Percentiles rank a stretch among this genome's conserved stretches.
Conservation (phyloP, 2,329 filamentous ascomycete species). For the Claviceps maximensis region DNA sequence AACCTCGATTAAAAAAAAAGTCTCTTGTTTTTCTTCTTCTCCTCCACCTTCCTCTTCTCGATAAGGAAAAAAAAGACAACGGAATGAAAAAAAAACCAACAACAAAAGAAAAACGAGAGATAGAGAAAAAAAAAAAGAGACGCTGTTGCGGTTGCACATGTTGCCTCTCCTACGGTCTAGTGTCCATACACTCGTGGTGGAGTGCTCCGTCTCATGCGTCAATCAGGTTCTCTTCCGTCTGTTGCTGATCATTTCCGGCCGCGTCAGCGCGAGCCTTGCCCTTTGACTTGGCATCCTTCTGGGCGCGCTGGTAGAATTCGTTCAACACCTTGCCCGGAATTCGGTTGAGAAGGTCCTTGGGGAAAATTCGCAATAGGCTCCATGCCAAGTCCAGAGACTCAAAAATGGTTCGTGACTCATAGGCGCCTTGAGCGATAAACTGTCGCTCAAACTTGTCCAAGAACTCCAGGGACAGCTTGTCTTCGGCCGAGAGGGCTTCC, state of each 20-base stretch:
- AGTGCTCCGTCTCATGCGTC: slow-evolving; percentile 31
- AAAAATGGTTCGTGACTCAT: slow-evolving; percentile 82
- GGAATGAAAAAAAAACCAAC: not conserved
- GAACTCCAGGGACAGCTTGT: slow-evolving; percentile 96
- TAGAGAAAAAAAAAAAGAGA: not conserved
- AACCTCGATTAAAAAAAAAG: not conserved
- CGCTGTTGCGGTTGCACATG: slow-evolving; percentile 1
- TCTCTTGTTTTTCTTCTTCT: too few species aligned
- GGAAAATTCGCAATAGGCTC: slow-evolving; percentile 92
- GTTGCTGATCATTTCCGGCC: slow-evolving; percentile 24
- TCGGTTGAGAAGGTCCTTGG: slow-evolving; percentile 95
- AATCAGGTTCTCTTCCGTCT: slow-evolving; percentile 45
- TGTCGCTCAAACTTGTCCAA: slow-evolving; percentile 95
- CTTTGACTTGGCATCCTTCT: slow-evolving; percentile 50
- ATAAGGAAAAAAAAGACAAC: not conserved
- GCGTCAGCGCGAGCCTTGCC: slow-evolving; percentile 38
- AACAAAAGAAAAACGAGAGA: not conserved
- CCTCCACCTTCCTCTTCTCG: not conserved
- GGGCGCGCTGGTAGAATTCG: slow-evolving; percentile 65
- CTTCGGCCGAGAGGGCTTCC: slow-evolving; percentile 86
- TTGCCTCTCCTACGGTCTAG: not conserved
- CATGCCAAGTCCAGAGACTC: slow-evolving; percentile 94
- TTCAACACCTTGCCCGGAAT: slow-evolving; percentile 73
- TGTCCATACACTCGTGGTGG: not conserved
- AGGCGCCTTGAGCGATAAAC: slow-evolving; percentile 84